Percentiles rank a stretch among this genome's conserved stretches.
Conservation (phyloP, 2,329 filamentous ascomycete species). For the Torrubiellomyces zombiae region DNA sequence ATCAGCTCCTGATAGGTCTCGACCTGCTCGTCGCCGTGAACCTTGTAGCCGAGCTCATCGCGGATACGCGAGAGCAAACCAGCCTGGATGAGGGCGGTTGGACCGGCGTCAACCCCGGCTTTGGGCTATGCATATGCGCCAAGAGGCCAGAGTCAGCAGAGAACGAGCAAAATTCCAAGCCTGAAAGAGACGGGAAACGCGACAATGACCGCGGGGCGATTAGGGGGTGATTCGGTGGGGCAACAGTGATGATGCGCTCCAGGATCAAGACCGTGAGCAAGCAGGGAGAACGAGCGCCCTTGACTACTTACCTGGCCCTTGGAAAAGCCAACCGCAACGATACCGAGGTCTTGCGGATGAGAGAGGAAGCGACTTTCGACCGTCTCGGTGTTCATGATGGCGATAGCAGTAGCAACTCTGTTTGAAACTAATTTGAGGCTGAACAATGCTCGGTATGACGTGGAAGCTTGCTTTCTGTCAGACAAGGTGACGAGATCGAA, state of each 20-base stretch:
- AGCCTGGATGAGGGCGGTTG: slow-evolving; percentile 72
- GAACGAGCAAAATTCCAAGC: neutral
- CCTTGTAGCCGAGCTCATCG: slow-evolving; percentile 74
- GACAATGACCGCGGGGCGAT: neutral
- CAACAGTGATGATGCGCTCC: slow-evolving; percentile 1
- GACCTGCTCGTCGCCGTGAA: slow-evolving; percentile 68
- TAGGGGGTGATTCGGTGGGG: slow-evolving; percentile 1
- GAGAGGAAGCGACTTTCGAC: slow-evolving; percentile 60
- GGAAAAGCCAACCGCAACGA: slow-evolving; percentile 91
- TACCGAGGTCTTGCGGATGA: slow-evolving; percentile 62
- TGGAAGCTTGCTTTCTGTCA: no score
- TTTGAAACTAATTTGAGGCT: no score
- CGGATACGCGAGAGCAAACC: slow-evolving; percentile 73
- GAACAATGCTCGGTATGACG: no score
- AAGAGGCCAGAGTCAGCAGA: no score
- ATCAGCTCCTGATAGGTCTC: slow-evolving; percentile 67
- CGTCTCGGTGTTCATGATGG: slow-evolving; percentile 34
- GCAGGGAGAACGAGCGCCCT: neutral
- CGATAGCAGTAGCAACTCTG: neutral
- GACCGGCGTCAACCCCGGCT: slow-evolving; percentile 78
- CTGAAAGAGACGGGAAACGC: neutral
- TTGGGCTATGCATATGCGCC: slow-evolving; percentile 77
- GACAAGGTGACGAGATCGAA: slow-evolving; percentile 1
- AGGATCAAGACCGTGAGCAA: slow-evolving; percentile 1
- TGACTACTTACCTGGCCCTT: slow-evolving; percentile 66